These are phyloP conservation scores for Talaromyces piceae DNA, from an alignment of 2,329 filamentous ascomycete species.

Conservation along the genomic window DNA sequence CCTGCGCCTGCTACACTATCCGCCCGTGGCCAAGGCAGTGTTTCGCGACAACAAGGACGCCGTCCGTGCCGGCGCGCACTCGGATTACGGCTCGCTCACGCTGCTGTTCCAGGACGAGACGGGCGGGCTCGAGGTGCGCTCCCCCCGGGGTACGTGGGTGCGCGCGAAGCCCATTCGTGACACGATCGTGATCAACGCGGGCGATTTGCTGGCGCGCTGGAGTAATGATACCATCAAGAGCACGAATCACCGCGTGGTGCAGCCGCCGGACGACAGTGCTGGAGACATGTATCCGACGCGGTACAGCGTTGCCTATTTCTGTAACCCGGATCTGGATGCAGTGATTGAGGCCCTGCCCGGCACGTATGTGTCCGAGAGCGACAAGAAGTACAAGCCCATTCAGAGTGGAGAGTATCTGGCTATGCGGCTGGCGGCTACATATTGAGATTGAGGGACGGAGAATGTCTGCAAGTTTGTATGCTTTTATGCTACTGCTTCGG, in stretches of 20 bases:
- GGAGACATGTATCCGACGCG: conserved; percentile 57
- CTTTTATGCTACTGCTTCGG: too few relatives aligned
- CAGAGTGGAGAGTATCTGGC: conserved; percentile 76
- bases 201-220: conserved; percentile 79
- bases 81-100: conserved; percentile 52
- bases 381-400: conserved; percentile 73
- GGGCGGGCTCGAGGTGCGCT: conserved; percentile 56
- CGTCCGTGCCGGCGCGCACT: conserved; percentile 72
- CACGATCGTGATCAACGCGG: conserved; percentile 82
- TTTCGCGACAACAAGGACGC: conserved; percentile 61
- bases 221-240: conserved; percentile 87
- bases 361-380: conserved; percentile 53
- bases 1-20: conserved; percentile 67
- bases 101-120: conserved; percentile 50
- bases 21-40: conserved; percentile 56
- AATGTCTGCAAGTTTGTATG: too few relatives aligned
- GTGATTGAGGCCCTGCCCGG: conserved; percentile 75
- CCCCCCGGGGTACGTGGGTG: conserved; percentile 69
- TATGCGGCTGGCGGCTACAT: conserved; percentile 68
- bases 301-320: conserved; percentile 90
- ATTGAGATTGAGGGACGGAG: too few relatives aligned
- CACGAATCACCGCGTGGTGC: conserved; percentile 82
- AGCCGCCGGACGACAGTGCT: conserved; percentile 56
- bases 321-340: conserved; percentile 72
- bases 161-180: conserved; percentile 74